These are phyloP conservation scores for Fusarium sp. DNA, from an alignment of 2,329 filamentous ascomycete species.

Conservation along the genomic window DNA sequence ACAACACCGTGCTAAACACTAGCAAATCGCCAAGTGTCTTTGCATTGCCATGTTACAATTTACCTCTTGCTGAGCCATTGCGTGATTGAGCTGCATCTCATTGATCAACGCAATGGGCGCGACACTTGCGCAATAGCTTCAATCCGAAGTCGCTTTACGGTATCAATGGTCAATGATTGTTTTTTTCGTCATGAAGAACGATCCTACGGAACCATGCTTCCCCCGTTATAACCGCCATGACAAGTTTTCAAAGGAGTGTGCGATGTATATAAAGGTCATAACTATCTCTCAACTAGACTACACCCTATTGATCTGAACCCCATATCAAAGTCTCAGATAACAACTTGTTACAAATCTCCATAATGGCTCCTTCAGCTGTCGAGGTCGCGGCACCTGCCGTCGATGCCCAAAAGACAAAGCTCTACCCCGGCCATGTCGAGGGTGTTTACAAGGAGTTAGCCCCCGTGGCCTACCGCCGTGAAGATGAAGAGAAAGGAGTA, in stretches of 20 bases:
- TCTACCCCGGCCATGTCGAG: constrained; percentile 43
- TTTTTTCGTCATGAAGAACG: constrained; percentile 17
- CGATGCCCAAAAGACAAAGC: constrained; percentile 40
- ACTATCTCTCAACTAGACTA: background rate
- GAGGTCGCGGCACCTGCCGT: constrained; percentile 27
- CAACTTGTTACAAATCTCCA: background rate
- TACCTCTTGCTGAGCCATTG: constrained; percentile 18
- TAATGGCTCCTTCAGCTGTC: constrained; percentile 43
- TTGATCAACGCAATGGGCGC: constrained; percentile 12
- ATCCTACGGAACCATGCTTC: constrained; percentile 1
- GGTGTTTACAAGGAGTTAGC: constrained; percentile 42
- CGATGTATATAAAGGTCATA: constrained; percentile 29
- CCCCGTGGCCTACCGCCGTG: constrained; percentile 32
- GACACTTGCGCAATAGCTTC: constrained; percentile 32
- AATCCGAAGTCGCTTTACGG: background rate
- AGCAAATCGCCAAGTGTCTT: background rate
- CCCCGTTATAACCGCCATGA: constrained; percentile 8
- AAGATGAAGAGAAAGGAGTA: constrained; percentile 35
- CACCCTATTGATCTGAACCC: background rate
- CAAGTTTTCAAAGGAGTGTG: background rate
- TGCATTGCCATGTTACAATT: background rate
- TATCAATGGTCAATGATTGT: background rate
- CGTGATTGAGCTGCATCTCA: constrained; percentile 30
- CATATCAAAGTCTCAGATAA: background rate
- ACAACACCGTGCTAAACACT: background rate